Conservation (phyloP, 1,284 basidiomycete genomes). For the Stygiomarasmius scandens region DNA sequence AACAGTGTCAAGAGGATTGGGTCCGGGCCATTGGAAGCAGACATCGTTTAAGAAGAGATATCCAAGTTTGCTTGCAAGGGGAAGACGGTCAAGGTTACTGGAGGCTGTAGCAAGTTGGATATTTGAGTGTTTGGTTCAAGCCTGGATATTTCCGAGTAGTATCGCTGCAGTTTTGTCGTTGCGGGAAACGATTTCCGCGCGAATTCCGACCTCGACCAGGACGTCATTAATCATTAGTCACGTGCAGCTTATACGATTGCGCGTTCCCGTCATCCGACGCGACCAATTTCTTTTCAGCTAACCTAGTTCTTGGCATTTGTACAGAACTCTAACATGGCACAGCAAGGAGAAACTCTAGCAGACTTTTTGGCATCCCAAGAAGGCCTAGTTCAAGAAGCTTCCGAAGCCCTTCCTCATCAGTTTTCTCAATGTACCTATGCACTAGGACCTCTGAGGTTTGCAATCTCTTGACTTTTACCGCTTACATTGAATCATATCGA, state of each 20-base stretch:
- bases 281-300: too few species aligned
- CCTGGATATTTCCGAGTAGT: too few species aligned
- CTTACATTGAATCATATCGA: constrained; percentile 1
- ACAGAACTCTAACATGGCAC: constrained; percentile 2
- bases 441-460: constrained; percentile 56
- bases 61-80: too few species aligned
- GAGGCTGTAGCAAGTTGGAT: not conserved
- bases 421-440: constrained; percentile 75
- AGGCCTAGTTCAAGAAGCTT: constrained; percentile 64
- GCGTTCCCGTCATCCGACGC: too few species aligned
- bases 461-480: constrained; percentile 16
- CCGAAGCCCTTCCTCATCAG: constrained; percentile 72
- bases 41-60: too few species aligned
- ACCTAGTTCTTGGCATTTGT: too few species aligned
- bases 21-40: constrained; percentile 57
- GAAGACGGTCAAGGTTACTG: too few species aligned
- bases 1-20: constrained; percentile 89
- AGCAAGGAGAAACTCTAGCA: constrained; percentile 33
- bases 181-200: too few species aligned
- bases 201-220: not conserved
- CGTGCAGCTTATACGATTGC: too few species aligned
- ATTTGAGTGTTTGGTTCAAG: too few species aligned
- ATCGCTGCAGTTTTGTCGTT: too few species aligned
- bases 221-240: not conserved
- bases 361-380: constrained; percentile 64